phyloP scores from a whole-genome alignment of 495 filamentous ascomycete genomes.

The Hypoxylon rickii region DNA sequence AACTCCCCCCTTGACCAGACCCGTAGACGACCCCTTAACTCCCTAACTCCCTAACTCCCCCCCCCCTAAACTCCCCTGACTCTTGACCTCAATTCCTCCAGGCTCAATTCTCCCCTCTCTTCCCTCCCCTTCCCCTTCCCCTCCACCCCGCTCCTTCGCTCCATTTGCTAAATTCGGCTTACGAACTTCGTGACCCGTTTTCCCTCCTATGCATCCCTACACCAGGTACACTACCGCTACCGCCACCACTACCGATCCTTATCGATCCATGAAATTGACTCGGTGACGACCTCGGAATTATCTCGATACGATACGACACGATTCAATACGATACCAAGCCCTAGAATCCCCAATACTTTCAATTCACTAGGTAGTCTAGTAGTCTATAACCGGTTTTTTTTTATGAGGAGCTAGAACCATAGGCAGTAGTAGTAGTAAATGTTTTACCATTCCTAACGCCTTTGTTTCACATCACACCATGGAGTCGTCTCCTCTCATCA shows the following conservation, averaged over 20 bases:
- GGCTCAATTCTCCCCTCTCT: background rate
- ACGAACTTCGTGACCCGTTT: conserved; percentile 6
- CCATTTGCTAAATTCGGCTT: conserved; percentile 4
- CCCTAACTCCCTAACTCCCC: too few relatives aligned
- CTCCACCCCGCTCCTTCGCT: conserved; percentile 10
- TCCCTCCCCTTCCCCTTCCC: background rate
- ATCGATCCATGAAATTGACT: conserved; percentile 1
- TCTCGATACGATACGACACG: too few relatives aligned
- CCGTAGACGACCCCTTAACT: too few relatives aligned
- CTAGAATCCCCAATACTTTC: too few relatives aligned
- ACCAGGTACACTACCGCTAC: too few relatives aligned
- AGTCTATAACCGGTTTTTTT: too few relatives aligned
- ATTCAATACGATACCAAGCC: too few relatives aligned
- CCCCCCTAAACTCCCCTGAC: too few relatives aligned
- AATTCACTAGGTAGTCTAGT: too few relatives aligned
- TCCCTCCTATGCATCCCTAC: conserved; percentile 17
- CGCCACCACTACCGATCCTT: background rate
- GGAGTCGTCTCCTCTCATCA: conserved; percentile 51
- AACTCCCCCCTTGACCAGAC: too few relatives aligned
- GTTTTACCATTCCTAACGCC: background rate
- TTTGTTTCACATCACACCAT: conserved; percentile 31
- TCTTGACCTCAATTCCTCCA: too few relatives aligned
- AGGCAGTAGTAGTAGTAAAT: background rate
- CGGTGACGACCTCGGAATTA: too few relatives aligned
- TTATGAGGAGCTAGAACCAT: conserved; percentile 3